A percentile compares a stretch with the other conserved stretches of the same genome.
Evolutionary conservation across 768 basidiomycete species (phyloP).

Genomic region (Coprinopsis marcescibilis): DNA sequence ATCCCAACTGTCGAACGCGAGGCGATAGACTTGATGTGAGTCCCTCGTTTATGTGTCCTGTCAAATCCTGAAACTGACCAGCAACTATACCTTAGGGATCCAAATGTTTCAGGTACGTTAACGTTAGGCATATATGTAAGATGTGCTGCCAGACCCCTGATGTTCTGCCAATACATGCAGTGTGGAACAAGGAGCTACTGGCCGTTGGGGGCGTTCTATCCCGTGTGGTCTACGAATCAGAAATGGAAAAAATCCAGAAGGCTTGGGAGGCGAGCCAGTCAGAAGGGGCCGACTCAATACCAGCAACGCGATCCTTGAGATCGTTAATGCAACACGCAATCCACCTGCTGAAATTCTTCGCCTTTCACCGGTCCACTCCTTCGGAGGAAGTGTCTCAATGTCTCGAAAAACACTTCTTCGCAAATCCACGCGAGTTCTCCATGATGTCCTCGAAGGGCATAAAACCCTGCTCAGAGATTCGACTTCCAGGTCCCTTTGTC

Average conservation of each 20-base stretch:
- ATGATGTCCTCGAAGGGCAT: slow-evolving; percentile 77
- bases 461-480: slow-evolving; percentile 56
- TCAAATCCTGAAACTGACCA: not conserved
- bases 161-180: slow-evolving; percentile 26
- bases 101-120: slow-evolving; percentile 65
- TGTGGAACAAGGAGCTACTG: slow-evolving; percentile 89
- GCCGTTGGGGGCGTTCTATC: slow-evolving; percentile 79
- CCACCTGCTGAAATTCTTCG: slow-evolving; percentile 86
- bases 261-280: slow-evolving; percentile 39
- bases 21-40: slow-evolving; percentile 82
- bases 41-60: too few species aligned
- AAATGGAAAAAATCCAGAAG: slow-evolving; percentile 56
- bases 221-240: slow-evolving; percentile 79
- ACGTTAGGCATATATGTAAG: too few species aligned
- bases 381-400: slow-evolving; percentile 67
- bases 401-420: slow-evolving; percentile 77
- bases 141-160: slow-evolving; percentile 5
- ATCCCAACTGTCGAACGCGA: slow-evolving; percentile 97
- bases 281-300: slow-evolving; percentile 28
- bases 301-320: slow-evolving; percentile 24
- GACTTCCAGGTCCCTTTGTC: slow-evolving; percentile 68
- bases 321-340: slow-evolving; percentile 58
- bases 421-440: slow-evolving; percentile 47
- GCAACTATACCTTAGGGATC: slow-evolving; percentile 46
- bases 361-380: slow-evolving; percentile 84